Percentiles rank a stretch among this genome's conserved stretches.
These are phyloP conservation scores for Diutina rugosa DNA, from an alignment of 1,139 yeast genomes.

Conservation along the genomic window DNA sequence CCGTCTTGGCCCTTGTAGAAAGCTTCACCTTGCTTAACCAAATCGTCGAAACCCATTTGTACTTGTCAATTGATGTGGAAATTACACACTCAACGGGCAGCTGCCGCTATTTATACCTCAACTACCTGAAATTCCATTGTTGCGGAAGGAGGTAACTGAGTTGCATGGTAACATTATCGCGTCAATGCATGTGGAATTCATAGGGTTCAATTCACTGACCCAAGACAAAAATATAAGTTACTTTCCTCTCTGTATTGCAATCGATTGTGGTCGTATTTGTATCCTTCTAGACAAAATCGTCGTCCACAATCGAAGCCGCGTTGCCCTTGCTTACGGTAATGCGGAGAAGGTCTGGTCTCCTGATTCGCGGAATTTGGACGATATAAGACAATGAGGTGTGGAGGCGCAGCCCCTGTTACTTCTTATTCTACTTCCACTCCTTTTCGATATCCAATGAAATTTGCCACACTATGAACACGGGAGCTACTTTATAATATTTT, in stretches of 20 bases:
- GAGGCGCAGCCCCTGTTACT: not conserved
- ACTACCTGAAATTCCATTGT: not conserved
- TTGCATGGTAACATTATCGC: not conserved
- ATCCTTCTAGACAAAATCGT: too few species aligned
- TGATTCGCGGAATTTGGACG: not conserved
- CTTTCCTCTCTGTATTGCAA: too few species aligned
- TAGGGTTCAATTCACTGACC: too few species aligned
- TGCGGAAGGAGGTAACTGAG: not conserved
- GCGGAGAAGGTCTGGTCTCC: not conserved
- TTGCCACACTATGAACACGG: too few species aligned
- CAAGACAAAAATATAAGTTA: too few species aligned
- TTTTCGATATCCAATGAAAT: too few species aligned
- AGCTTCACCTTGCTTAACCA: not conserved
- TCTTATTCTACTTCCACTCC: not conserved
- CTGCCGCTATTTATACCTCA: not conserved
- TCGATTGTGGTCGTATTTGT: too few species aligned
- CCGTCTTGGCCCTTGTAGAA: constrained; percentile 1
- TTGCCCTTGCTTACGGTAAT: not conserved
- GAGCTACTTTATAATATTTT: too few species aligned
- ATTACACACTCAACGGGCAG: not conserved
- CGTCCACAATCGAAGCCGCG: too few species aligned
- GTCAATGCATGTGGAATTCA: not conserved
- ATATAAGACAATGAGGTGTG: not conserved
- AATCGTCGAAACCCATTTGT: constrained; percentile 1
- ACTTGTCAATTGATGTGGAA: not conserved